These are phyloP conservation scores for Ceriops tagal DNA, from an alignment of 345 rosid species.

Conservation along the genomic window DNA sequence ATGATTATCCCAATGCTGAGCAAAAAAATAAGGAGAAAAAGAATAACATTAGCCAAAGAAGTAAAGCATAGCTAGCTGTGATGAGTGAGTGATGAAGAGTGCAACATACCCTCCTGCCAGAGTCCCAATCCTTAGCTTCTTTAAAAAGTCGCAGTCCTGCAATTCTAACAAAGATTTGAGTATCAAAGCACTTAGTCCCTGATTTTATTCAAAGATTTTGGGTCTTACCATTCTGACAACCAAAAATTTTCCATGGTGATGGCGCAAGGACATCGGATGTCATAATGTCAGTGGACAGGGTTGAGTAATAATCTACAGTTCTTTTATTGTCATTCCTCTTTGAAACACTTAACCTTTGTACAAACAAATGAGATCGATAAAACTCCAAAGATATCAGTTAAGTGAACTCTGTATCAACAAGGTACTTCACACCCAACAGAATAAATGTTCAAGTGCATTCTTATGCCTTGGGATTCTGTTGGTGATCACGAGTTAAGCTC, in stretches of 20 bases:
- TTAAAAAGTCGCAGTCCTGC: conserved; percentile 88
- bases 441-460: background rate
- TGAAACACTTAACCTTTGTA: conserved; percentile 29
- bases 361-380: conserved; percentile 1
- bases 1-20: conserved; percentile 84
- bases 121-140: conserved; percentile 80
- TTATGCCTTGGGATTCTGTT: background rate
- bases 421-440: background rate
- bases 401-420: background rate
- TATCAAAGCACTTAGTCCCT: conserved; percentile 4
- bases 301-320: conserved; percentile 50
- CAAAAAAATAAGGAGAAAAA: conserved; percentile 15
- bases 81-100: background rate
- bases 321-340: conserved; percentile 40
- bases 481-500: background rate
- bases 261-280: conserved; percentile 83
- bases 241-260: conserved; percentile 93
- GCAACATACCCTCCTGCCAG: conserved; percentile 49
- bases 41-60: background rate
- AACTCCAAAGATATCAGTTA: background rate
- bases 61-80: background rate
- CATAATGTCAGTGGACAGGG: conserved; percentile 45
- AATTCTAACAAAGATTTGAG: conserved; percentile 9
- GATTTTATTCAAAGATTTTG: conserved; percentile 4
- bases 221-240: conserved; percentile 79